Evolutionary conservation across 2,329 filamentous ascomycete species (phyloP).

Genomic region (Pseudogymnoascus sp.): DNA sequence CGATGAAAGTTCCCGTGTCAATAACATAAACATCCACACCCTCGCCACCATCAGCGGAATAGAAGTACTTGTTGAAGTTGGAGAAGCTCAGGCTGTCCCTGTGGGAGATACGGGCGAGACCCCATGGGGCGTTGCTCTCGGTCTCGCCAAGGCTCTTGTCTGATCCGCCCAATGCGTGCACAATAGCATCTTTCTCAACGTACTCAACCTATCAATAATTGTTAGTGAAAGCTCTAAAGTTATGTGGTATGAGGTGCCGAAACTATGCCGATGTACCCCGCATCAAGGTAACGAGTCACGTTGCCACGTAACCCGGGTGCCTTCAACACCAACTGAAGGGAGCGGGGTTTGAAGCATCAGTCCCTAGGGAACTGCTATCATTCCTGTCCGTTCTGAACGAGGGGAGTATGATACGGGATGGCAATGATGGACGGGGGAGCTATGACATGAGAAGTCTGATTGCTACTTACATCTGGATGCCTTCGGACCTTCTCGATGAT

Average conservation of each 20-base stretch:
- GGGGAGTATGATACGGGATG: not conserved
- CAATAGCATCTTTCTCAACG: conserved; percentile 89
- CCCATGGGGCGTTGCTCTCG: conserved; percentile 97
- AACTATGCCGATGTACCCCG: not conserved
- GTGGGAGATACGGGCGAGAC: conserved; percentile 95
- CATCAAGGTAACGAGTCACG: not conserved
- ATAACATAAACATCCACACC: conserved; percentile 98
- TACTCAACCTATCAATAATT: conserved; percentile 69
- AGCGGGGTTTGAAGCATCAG: not conserved
- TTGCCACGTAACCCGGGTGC: conserved; percentile 5
- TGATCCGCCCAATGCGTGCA: conserved; percentile 62
- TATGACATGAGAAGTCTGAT: not conserved
- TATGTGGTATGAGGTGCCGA: not conserved
- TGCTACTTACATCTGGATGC: conserved; percentile 84
- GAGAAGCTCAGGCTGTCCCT: conserved; percentile 79
- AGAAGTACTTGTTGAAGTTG: conserved; percentile 98
- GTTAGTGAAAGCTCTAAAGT: not conserved
- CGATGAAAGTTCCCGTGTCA: conserved; percentile 88
- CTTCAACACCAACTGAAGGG: not conserved
- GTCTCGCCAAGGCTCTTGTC: conserved; percentile 47
- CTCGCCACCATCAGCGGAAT: conserved; percentile 80
- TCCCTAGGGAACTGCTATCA: not conserved
- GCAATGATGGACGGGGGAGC: not conserved
- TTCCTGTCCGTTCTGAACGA: not conserved
- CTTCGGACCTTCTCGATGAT: conserved; percentile 89